These are phyloP conservation scores for Ceratocystis albifundus DNA, from an alignment of 2,329 filamentous ascomycete species.

Conservation along the genomic window DNA sequence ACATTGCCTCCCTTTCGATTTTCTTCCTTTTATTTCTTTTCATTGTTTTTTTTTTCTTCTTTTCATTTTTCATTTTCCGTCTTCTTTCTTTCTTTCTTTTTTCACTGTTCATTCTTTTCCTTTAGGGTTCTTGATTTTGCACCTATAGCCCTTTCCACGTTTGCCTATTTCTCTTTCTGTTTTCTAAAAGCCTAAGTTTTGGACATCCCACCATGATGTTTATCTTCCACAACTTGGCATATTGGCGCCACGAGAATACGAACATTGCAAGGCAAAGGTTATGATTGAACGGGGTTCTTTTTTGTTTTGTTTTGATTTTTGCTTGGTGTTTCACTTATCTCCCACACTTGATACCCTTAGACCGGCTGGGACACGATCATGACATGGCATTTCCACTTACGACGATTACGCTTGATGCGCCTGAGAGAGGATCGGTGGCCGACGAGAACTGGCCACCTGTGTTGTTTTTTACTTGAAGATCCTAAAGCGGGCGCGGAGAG, in stretches of 20 bases:
- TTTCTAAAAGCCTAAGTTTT: slow-evolving; percentile 16
- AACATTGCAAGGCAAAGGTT: slow-evolving; percentile 24
- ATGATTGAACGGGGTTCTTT: slow-evolving; percentile 25
- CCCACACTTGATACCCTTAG: slow-evolving; percentile 27
- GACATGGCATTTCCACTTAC: slow-evolving; percentile 24
- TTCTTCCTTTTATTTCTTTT: slow-evolving; percentile 25
- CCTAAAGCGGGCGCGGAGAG: slow-evolving; percentile 23
- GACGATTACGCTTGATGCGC: slow-evolving; percentile 24
- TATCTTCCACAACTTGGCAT: background rate
- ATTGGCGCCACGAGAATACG: slow-evolving; percentile 28
- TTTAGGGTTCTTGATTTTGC: slow-evolving; percentile 11
- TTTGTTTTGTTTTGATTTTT: slow-evolving; percentile 26
- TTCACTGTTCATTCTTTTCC: slow-evolving; percentile 18
- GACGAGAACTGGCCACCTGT: slow-evolving; percentile 13
- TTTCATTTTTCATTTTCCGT: slow-evolving; percentile 26
- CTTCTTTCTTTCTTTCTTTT: slow-evolving; percentile 17
- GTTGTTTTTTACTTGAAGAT: slow-evolving; percentile 22
- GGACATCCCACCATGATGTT: background rate
- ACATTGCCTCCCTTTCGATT: slow-evolving; percentile 19
- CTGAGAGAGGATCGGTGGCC: slow-evolving; percentile 23
- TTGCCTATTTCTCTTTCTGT: slow-evolving; percentile 19
- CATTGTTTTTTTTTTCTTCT: slow-evolving; percentile 28
- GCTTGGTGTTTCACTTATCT: slow-evolving; percentile 23
- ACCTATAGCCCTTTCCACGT: slow-evolving; percentile 11
- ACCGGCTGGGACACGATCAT: slow-evolving; percentile 26